A percentile compares a stretch with the other conserved stretches of the same genome.
Evolutionary conservation across 2,329 filamentous ascomycete species (phyloP).

Genomic region (Scytalidium sp.): DNA sequence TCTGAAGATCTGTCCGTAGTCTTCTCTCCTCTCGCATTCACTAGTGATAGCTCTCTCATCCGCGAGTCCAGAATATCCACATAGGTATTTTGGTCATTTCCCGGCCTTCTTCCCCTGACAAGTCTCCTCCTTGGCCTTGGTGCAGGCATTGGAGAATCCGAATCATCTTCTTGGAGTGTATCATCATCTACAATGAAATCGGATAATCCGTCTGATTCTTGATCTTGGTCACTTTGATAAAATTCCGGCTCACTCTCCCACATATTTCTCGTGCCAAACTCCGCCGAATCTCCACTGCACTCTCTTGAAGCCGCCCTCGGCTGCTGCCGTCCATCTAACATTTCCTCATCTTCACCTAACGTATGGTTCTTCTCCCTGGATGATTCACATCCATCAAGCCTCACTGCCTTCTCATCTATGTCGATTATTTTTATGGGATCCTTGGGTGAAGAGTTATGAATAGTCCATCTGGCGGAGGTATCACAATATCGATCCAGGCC

Average conservation of each 20-base stretch:
- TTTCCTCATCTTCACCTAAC: no score
- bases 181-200: constrained; percentile 28
- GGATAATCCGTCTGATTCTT: constrained; percentile 19
- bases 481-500: not conserved
- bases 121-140: constrained; percentile 22
- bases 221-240: constrained; percentile 3
- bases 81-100: constrained; percentile 4
- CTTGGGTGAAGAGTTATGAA: not conserved
- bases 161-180: constrained; percentile 18
- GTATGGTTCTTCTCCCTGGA: no score
- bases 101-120: constrained; percentile 19
- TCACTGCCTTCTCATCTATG: not conserved
- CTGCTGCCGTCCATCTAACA: no score
- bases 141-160: constrained; percentile 14
- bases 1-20: not conserved
- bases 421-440: not conserved
- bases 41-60: constrained; percentile 1
- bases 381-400: no score
- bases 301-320: no score
- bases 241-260: not conserved
- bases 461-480: no score
- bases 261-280: not conserved
- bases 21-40: not conserved
- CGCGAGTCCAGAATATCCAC: constrained; percentile 12
- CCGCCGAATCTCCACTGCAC: constrained; percentile 4